phyloP scores from a whole-genome alignment of 148 eudicot genomes.

The Silene conica region DNA sequence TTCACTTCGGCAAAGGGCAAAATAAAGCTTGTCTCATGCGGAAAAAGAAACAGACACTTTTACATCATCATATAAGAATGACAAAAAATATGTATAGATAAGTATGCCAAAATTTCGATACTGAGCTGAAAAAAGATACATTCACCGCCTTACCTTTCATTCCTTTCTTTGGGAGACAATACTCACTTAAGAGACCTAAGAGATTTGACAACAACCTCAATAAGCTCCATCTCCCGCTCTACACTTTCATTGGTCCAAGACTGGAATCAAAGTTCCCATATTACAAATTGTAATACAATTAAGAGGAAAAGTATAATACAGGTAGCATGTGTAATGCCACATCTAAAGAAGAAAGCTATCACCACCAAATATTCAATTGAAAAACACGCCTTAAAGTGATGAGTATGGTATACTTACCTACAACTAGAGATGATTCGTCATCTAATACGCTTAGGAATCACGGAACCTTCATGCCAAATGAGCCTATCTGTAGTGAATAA shows the following conservation, averaged over 20 bases:
- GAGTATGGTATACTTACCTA: too few relatives aligned
- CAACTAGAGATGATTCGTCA: too few relatives aligned
- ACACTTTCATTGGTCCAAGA: constrained; percentile 76
- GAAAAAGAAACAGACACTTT: not conserved
- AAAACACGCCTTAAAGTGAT: too few relatives aligned
- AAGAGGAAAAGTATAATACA: not conserved
- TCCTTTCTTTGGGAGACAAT: constrained; percentile 71
- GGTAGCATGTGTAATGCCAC: too few relatives aligned
- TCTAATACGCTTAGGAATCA: too few relatives aligned
- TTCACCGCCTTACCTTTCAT: constrained; percentile 51
- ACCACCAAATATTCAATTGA: too few relatives aligned
- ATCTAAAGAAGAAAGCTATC: too few relatives aligned
- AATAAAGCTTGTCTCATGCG: too few relatives aligned
- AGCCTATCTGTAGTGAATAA: too few relatives aligned
- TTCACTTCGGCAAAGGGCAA: too few relatives aligned
- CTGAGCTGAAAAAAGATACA: not conserved
- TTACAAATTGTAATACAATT: constrained; percentile 1
- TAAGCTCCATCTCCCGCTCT: constrained; percentile 74
- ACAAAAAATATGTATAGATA: too few relatives aligned
- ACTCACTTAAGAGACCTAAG: constrained; percentile 64
- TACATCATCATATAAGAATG: not conserved
- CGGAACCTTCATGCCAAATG: too few relatives aligned
- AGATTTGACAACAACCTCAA: constrained; percentile 62
- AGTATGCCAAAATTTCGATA: not conserved
- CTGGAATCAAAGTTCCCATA: constrained; percentile 33